These are phyloP conservation scores for Ceratocystis lukuohia DNA, from an alignment of 2,329 filamentous ascomycete genomes.

Conservation along the genomic window DNA sequence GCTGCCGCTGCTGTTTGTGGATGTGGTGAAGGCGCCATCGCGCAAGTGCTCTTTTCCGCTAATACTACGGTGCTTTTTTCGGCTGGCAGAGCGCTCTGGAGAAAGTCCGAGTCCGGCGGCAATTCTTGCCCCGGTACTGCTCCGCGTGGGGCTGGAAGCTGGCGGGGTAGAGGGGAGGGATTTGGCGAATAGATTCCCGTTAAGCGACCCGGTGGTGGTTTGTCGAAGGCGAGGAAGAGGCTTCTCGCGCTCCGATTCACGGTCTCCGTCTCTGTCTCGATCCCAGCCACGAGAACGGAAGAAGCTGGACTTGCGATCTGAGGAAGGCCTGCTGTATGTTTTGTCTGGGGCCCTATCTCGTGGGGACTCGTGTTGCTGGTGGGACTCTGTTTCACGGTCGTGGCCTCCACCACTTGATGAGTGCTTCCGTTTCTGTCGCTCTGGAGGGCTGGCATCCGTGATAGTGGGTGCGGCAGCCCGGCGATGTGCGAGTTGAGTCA, in stretches of 20 bases:
- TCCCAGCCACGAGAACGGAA: conserved; percentile 10
- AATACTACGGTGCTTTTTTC: conserved; percentile 2
- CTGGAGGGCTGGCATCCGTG: conserved; percentile 15
- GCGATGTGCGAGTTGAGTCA: conserved; percentile 15
- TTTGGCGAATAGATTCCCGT: conserved; percentile 14
- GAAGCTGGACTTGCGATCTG: conserved; percentile 10
- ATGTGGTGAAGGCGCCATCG: neutral
- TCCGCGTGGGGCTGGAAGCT: conserved; percentile 12
- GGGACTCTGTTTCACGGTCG: neutral
- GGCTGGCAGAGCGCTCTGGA: conserved; percentile 1
- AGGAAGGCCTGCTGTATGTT: neutral
- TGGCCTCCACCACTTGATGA: neutral
- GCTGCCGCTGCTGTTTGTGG: neutral
- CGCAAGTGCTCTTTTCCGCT: neutral
- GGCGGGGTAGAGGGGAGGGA: conserved; percentile 10
- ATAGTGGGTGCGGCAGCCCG: conserved; percentile 11
- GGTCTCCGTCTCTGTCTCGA: conserved; percentile 8
- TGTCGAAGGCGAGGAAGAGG: conserved; percentile 17
- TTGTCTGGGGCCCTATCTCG: neutral
- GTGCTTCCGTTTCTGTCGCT: conserved; percentile 7
- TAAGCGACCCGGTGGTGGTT: conserved; percentile 15
- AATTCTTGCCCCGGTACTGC: conserved; percentile 13
- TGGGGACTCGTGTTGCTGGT: neutral
- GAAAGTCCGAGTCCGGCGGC: conserved; percentile 11
- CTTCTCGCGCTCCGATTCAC: conserved; percentile 16